These are phyloP conservation scores for Mycena sp. DNA, from an alignment of 1,284 basidiomycete species.

Conservation along the genomic window DNA sequence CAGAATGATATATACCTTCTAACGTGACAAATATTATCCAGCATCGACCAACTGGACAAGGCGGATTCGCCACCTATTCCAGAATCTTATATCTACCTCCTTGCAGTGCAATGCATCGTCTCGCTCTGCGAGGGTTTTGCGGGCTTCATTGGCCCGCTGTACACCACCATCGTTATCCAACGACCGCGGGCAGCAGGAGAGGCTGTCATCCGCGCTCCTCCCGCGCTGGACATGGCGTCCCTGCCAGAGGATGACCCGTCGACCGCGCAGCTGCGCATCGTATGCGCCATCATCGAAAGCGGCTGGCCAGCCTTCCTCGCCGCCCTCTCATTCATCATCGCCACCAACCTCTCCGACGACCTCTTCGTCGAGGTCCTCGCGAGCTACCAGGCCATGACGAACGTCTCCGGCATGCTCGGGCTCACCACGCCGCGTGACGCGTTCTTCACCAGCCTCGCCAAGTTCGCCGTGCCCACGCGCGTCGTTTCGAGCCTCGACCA, in stretches of 20 bases:
- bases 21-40: constrained; percentile 41
- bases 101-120: constrained; percentile 89
- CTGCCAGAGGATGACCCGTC: constrained; percentile 67
- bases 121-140: constrained; percentile 92
- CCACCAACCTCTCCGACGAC: constrained; percentile 89
- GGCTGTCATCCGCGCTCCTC: constrained; percentile 74
- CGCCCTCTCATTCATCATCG: constrained; percentile 88
- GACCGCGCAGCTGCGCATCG: constrained; percentile 64
- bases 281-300: constrained; percentile 82
- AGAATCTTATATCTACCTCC: constrained; percentile 91
- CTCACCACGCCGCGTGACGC: constrained; percentile 92
- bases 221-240: constrained; percentile 71
- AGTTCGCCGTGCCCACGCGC: constrained; percentile 88
- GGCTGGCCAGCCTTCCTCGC: constrained; percentile 94
- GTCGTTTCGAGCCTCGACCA: constrained; percentile 87
- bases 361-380: constrained; percentile 87
- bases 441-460: constrained; percentile 87
- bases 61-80: constrained; percentile 93
- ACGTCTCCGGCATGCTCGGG: constrained; percentile 89
- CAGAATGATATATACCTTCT: background rate
- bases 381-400: constrained; percentile 86
- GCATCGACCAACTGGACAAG: constrained; percentile 97
- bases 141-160: constrained; percentile 74
- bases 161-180: constrained; percentile 73
- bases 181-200: constrained; percentile 74